A percentile compares a stretch with the other conserved stretches of the same genome.
Conservation (phyloP, 2,329 filamentous ascomycete species). For the Phialophora tarda region DNA sequence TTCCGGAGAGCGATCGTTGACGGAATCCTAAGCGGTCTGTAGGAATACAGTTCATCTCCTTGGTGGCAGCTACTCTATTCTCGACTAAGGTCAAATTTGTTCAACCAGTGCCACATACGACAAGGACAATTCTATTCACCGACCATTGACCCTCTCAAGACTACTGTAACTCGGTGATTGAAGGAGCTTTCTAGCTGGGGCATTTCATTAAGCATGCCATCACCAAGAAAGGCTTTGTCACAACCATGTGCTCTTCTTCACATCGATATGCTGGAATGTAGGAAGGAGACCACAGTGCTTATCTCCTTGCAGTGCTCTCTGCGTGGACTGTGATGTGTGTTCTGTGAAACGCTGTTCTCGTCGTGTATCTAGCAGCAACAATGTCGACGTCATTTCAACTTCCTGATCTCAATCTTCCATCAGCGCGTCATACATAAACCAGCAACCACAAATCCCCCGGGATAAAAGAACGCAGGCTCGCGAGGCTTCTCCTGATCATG, state of each 20-base stretch:
- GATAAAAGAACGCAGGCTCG: neutral
- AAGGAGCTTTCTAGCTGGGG: too few species aligned
- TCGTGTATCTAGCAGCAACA: too few species aligned
- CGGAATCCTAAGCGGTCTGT: neutral
- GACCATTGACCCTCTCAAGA: neutral
- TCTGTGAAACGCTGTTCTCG: too few species aligned
- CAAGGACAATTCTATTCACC: neutral
- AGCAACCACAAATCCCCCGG: neutral
- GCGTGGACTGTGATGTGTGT: too few species aligned
- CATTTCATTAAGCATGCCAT: too few species aligned
- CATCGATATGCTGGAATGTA: neutral
- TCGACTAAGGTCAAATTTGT: too few species aligned
- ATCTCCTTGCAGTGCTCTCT: too few species aligned
- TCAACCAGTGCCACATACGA: too few species aligned
- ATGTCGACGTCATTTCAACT: slow-evolving; percentile 12
- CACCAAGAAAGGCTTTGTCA: neutral
- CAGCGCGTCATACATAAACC: slow-evolving; percentile 13
- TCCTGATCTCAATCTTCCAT: slow-evolving; percentile 8
- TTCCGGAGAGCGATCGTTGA: neutral
- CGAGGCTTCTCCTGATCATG: neutral
- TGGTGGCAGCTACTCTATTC: too few species aligned
- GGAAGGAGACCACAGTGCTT: neutral
- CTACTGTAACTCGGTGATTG: neutral
- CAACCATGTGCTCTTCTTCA: neutral
- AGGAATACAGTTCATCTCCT: neutral